Evolutionary conservation across 2,329 filamentous ascomycete genomes (phyloP).

Genomic region (Bimuria novae-zelandiae): DNA sequence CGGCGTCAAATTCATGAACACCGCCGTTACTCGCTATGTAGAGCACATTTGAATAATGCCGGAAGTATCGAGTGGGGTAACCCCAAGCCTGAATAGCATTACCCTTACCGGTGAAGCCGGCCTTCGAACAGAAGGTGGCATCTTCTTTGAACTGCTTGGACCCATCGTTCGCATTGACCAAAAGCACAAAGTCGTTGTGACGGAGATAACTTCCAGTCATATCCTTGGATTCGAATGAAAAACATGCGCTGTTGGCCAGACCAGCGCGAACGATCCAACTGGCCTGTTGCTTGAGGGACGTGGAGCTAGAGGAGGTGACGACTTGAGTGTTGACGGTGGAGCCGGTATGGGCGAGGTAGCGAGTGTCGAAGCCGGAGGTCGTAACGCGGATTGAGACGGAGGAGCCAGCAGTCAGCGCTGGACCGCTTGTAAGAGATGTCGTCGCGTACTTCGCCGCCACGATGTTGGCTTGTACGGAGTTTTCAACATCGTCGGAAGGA

Average conservation of each 20-base stretch:
- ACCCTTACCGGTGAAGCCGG: constrained; percentile 57
- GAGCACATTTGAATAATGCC: constrained; percentile 56
- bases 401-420: constrained; percentile 54
- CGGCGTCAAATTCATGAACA: constrained; percentile 58
- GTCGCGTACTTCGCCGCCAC: constrained; percentile 62
- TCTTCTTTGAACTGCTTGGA: constrained; percentile 64
- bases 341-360: constrained; percentile 61
- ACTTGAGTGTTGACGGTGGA: constrained; percentile 60
- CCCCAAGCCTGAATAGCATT: constrained; percentile 62
- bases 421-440: constrained; percentile 54
- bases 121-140: constrained; percentile 65
- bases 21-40: constrained; percentile 62
- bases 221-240: constrained; percentile 65
- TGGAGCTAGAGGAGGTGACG: constrained; percentile 57
- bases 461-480: constrained; percentile 63
- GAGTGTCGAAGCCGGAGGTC: constrained; percentile 58
- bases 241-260: constrained; percentile 61
- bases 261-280: constrained; percentile 64
- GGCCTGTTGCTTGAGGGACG: constrained; percentile 57
- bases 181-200: constrained; percentile 59
- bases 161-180: constrained; percentile 57
- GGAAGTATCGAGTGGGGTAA: constrained; percentile 63
- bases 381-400: constrained; percentile 61
- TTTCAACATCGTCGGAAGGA: constrained; percentile 63
- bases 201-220: constrained; percentile 63